Evolutionary conservation across 208 protist species (phyloP), one percentile per base, ranked within the genome.

Genomic region (Crithidia bombi): DNA sequence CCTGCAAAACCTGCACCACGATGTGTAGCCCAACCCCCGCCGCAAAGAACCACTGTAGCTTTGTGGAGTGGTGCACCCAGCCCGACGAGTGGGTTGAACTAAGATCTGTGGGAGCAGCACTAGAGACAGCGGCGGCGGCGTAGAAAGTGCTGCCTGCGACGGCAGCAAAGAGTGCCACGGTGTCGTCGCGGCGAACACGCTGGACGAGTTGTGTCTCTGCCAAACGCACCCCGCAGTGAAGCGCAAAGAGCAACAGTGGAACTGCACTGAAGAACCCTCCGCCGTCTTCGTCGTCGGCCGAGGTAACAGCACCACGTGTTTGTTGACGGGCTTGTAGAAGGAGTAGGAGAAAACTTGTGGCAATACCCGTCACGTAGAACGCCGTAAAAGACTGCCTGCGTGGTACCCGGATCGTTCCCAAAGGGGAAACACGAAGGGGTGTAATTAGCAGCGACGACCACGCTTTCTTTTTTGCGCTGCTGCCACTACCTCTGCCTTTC

Each of bases 101-200:
- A 4, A 30, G 32, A 44, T 57, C 55, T 0, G 52, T 47, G 6
- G 61, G 67, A 28, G 56, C 32, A 44, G 64, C 64, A 61, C 64
- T 83, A 2, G 86, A 90, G 32, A 89, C 46, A 19, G 85, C 66
- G 10, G 91, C 89, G 32, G 83, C 61, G 3, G 87, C 69, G 66
- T 96, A 96, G 61, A 96, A 96, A 3, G 76, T 79, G 59, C 77
- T 78, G 2, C 91, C 91, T 11, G 91, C 75, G 26, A 94, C 39
- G 23, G 78, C 66, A 1, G 86, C 91, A 52, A 96, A 93, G 15
- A 92, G 71, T 0, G 87, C 88, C 30, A 93, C 82, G 5, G 52
- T 70, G 66, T 96, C 91, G 28, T 58, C 28, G 3, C 23, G 15
- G 7, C 81, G 75, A 65, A 89, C 89, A 25, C 62, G 62, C 50